A percentile compares a stretch with the other conserved stretches of the same genome.
Conservation (phyloP, 768 basidiomycete species). For the Boletus fagicola region DNA sequence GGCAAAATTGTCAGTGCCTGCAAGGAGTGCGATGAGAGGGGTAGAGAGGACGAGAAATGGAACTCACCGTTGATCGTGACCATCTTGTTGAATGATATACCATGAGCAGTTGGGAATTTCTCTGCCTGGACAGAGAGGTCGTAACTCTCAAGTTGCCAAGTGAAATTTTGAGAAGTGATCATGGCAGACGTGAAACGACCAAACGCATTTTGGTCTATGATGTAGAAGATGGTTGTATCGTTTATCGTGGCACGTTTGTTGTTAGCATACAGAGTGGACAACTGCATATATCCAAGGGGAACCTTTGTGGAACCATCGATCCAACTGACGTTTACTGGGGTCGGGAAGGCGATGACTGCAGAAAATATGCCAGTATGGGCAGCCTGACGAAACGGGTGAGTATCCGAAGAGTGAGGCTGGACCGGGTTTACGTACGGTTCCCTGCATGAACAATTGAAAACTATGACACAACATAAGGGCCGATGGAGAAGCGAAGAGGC, state of each 20-base stretch:
- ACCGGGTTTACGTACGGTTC: conserved; percentile 42
- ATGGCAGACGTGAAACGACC: conserved; percentile 57
- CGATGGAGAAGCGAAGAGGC: not conserved
- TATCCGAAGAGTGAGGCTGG: not conserved
- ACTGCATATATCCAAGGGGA: conserved; percentile 52
- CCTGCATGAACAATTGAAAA: conserved; percentile 51
- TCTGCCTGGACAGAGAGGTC: conserved; percentile 61
- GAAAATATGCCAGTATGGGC: conserved; percentile 65
- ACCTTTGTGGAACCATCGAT: conserved; percentile 46
- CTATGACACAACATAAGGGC: conserved; percentile 32
- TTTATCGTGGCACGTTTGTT: conserved; percentile 60
- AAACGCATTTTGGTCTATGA: conserved; percentile 56
- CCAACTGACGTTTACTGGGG: conserved; percentile 61
- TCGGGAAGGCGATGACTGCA: conserved; percentile 59
- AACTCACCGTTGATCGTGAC: conserved; percentile 53
- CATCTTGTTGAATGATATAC: conserved; percentile 61
- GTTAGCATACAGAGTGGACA: conserved; percentile 48
- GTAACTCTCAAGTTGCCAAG: conserved; percentile 60
- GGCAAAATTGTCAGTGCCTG: conserved; percentile 63
- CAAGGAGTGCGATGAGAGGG: not conserved
- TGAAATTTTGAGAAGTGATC: conserved; percentile 67
- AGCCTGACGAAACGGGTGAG: conserved; percentile 38
- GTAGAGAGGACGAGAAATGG: not conserved
- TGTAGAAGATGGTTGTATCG: conserved; percentile 56
- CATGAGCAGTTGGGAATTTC: conserved; percentile 66